phyloP scores from a whole-genome alignment of 2,329 filamentous ascomycete genomes.

The Sphaerulina musiva region DNA sequence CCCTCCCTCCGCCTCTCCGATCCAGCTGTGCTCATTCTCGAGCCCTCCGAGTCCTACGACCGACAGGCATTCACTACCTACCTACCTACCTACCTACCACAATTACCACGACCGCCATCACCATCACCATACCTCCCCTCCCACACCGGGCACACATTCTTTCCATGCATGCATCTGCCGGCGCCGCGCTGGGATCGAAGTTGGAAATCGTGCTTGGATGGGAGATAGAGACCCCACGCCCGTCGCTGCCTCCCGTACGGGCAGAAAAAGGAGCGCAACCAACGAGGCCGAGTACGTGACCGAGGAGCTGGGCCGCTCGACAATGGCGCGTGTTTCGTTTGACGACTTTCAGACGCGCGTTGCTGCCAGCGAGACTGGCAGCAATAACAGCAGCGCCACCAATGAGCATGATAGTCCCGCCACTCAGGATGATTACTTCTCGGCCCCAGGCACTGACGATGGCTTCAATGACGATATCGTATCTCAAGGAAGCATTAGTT shows the following conservation, averaged over 20 bases:
- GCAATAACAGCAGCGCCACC: background rate
- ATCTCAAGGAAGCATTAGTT: constrained; percentile 15
- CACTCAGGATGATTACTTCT: constrained; percentile 27
- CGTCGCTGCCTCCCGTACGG: background rate
- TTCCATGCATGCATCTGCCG: background rate
- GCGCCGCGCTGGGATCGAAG: background rate
- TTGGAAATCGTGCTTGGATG: background rate
- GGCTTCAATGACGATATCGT: constrained; percentile 16
- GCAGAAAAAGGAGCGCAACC: constrained; percentile 5
- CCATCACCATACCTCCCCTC: background rate
- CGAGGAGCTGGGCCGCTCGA: constrained; percentile 5
- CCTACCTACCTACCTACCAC: too few species aligned
- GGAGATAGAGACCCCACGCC: constrained; percentile 3
- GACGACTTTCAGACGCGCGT: constrained; percentile 2
- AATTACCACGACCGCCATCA: background rate
- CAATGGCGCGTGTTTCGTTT: constrained; percentile 9
- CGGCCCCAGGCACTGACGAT: constrained; percentile 24
- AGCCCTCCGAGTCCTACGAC: too few species aligned
- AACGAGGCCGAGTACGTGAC: constrained; percentile 6
- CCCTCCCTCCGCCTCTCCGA: too few species aligned
- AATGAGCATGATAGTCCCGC: background rate
- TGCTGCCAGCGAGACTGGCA: constrained; percentile 1
- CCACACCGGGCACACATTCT: background rate
- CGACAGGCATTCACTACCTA: background rate
- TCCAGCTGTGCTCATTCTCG: too few species aligned